Conservation (phyloP, 306 rosid species). For the Cucurbita ficifolia region DNA sequence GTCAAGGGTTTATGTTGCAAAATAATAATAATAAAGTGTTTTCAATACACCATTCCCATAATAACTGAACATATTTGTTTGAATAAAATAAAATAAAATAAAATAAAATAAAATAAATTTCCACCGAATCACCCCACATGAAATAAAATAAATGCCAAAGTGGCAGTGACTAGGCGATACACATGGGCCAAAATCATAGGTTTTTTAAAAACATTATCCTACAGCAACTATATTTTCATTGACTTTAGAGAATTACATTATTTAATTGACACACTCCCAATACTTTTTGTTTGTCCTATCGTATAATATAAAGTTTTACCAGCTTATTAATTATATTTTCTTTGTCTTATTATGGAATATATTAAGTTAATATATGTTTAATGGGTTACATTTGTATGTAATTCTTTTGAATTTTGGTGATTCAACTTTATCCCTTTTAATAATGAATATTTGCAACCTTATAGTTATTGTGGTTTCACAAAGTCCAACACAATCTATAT, state of each 20-base stretch:
- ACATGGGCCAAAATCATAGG: not conserved
- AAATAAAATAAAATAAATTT: not conserved
- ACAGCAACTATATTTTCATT: not conserved
- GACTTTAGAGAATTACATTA: not conserved
- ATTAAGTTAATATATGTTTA: not conserved
- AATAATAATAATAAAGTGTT: no score
- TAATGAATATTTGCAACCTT: not conserved
- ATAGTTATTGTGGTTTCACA: not conserved
- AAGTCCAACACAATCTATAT: not conserved
- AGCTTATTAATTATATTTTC: not conserved
- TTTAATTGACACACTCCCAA: not conserved
- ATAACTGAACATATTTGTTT: not conserved
- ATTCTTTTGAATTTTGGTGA: not conserved
- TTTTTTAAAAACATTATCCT: not conserved
- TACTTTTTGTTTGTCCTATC: not conserved
- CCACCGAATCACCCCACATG: not conserved
- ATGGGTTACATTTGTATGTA: not conserved
- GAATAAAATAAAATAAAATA: not conserved
- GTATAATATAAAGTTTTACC: not conserved
- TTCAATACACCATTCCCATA: no score
- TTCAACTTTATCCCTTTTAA: not conserved
- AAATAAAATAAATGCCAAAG: not conserved
- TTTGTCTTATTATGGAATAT: not conserved
- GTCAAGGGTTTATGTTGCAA: not conserved
- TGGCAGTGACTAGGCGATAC: constrained; percentile 5